phyloP scores from a whole-genome alignment of 2,329 filamentous ascomycete species.

The Aspergillus bombycis region DNA sequence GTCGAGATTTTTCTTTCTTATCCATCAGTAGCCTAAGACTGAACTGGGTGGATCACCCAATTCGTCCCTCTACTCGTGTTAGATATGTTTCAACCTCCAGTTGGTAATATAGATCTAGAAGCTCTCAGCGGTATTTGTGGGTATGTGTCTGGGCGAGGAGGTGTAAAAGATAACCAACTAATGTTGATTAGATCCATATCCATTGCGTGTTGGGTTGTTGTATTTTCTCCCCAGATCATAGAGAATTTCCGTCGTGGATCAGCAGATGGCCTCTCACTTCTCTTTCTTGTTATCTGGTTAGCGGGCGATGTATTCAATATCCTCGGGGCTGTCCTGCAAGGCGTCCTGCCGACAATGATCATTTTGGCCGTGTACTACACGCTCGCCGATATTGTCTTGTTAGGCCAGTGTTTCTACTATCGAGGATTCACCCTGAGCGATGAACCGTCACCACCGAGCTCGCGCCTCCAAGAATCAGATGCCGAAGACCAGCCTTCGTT shows the following conservation, averaged over 20 bases:
- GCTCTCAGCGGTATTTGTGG: conserved; percentile 91
- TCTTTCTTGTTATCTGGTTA: conserved; percentile 93
- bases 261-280: conserved; percentile 84
- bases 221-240: conserved; percentile 95
- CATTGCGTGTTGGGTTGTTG: conserved; percentile 96
- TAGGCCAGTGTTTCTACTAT: conserved; percentile 94
- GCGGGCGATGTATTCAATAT: conserved; percentile 96
- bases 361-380: conserved; percentile 96
- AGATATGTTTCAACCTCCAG: conserved; percentile 44
- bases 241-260: conserved; percentile 87
- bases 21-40: not conserved
- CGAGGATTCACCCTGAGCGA: conserved; percentile 67
- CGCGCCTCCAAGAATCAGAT: conserved; percentile 17
- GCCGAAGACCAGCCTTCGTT: conserved; percentile 20
- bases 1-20: not conserved
- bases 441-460: conserved; percentile 24
- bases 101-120: conserved; percentile 75
- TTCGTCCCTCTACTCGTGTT: conserved; percentile 10
- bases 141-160: conserved; percentile 49
- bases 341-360: conserved; percentile 91
- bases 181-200: conserved; percentile 73
- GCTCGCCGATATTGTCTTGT: conserved; percentile 83
- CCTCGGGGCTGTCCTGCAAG: conserved; percentile 85
- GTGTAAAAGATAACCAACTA: not conserved
- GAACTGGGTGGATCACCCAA: conserved; percentile 9